Evolutionary conservation across 192 early-diverging fungal species (phyloP).

Genomic region (Gryganskiella cystojenkinii): DNA sequence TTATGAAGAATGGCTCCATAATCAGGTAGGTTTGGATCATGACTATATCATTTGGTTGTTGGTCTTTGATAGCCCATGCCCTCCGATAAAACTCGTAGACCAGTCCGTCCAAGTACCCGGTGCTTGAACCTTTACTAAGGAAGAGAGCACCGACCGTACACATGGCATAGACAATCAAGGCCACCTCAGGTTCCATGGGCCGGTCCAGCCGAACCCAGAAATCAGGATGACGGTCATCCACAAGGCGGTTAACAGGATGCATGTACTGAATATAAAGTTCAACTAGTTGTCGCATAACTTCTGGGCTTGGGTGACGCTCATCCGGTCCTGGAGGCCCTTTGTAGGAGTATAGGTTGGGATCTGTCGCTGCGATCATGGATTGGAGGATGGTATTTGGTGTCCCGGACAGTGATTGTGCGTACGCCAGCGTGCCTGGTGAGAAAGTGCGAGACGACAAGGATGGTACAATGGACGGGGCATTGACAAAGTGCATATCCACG

Average conservation of each 20-base stretch:
- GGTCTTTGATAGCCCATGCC: background rate
- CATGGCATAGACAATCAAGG: constrained; percentile 45
- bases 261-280: constrained; percentile 25
- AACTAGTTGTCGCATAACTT: constrained; percentile 23
- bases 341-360: background rate
- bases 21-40: constrained; percentile 32
- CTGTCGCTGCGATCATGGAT: constrained; percentile 12
- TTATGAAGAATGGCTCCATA: constrained; percentile 10
- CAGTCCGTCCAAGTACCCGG: constrained; percentile 9
- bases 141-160: constrained; percentile 33
- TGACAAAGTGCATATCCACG: too few relatives aligned
- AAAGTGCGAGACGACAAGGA: background rate
- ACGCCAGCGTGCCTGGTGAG: constrained; percentile 1
- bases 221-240: constrained; percentile 18
- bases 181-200: constrained; percentile 18
- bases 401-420: constrained; percentile 2
- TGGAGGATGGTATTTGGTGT: constrained; percentile 25
- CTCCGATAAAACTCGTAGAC: constrained; percentile 12
- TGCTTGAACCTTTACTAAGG: background rate
- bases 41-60: constrained; percentile 20
- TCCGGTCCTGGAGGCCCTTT: background rate
- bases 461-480: too few relatives aligned
- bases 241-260: constrained; percentile 28
- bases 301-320: background rate
- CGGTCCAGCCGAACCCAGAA: constrained; percentile 39